Conservation (phyloP, 2,329 filamentous ascomycete genomes). For the Colletotrichum karsti region DNA sequence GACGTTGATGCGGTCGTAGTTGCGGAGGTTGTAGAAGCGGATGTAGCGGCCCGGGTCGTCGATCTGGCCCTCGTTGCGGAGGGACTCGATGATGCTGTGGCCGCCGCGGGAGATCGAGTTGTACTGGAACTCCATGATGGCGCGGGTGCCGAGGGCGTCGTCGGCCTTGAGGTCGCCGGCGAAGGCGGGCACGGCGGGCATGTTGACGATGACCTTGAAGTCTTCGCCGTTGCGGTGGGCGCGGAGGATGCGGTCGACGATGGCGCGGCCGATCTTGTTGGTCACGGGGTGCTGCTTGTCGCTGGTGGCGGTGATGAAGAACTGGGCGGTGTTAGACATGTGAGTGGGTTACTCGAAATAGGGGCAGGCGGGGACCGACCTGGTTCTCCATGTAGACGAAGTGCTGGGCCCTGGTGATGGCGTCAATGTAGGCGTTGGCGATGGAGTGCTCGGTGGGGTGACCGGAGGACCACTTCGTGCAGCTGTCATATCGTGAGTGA, state of each 20-base stretch:
- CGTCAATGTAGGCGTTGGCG: slow-evolving; percentile 81
- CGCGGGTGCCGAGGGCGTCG: slow-evolving; percentile 77
- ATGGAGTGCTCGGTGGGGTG: slow-evolving; percentile 77
- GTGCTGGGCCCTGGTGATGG: slow-evolving; percentile 74
- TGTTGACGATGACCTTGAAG: slow-evolving; percentile 80
- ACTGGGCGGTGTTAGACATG: slow-evolving; percentile 51
- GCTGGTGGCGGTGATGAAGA: slow-evolving; percentile 85
- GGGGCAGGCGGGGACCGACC: slow-evolving; percentile 38
- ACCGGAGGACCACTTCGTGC: slow-evolving; percentile 60
- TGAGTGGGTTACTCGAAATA: neutral
- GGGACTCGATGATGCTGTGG: slow-evolving; percentile 78
- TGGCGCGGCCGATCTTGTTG: slow-evolving; percentile 81
- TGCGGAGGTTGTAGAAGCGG: slow-evolving; percentile 85
- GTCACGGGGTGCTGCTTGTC: slow-evolving; percentile 75
- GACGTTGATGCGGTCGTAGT: slow-evolving; percentile 84
- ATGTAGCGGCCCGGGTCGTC: slow-evolving; percentile 77
- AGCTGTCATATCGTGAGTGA: slow-evolving; percentile 42
- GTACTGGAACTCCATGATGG: slow-evolving; percentile 92
- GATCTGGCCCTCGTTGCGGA: slow-evolving; percentile 73
- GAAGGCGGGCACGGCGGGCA: slow-evolving; percentile 84
- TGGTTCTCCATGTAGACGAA: slow-evolving; percentile 85
- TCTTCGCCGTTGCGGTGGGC: slow-evolving; percentile 71
- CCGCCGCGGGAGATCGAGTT: slow-evolving; percentile 80
- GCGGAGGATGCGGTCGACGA: slow-evolving; percentile 79
- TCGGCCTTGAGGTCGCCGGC: slow-evolving; percentile 81